Evolutionary conservation across 108 stramenopile species (phyloP).

Genomic region (Nitzschia palea): DNA sequence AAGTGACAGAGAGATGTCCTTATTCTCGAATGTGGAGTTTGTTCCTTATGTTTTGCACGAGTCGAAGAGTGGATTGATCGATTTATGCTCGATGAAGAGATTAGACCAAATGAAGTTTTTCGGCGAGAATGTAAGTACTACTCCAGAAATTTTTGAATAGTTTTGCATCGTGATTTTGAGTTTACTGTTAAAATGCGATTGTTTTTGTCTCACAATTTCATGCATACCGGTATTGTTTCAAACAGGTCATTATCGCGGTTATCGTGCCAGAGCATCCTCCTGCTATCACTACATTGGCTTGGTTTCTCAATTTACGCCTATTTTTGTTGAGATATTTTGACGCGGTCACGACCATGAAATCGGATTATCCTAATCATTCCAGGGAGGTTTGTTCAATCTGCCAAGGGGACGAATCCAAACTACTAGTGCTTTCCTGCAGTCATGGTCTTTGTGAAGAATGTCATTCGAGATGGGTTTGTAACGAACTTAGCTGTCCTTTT

Average conservation of each 20-base stretch:
- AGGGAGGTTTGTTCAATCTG: conserved; percentile 23
- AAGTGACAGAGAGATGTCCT: not conserved
- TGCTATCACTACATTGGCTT: not conserved
- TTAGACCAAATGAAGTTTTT: conserved; percentile 6
- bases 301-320: not conserved
- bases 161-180: no score
- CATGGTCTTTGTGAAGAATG: conserved; percentile 27
- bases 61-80: not conserved
- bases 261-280: not conserved
- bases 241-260: not conserved
- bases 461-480: conserved; percentile 24
- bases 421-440: conserved; percentile 17
- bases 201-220: no score
- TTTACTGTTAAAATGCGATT: no score
- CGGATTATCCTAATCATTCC: not conserved
- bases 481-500: conserved; percentile 28
- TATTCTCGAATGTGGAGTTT: not conserved
- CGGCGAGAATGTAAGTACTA: conserved; percentile 7
- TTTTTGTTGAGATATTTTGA: not conserved
- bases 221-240: no score
- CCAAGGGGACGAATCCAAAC: not conserved
- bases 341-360: not conserved
- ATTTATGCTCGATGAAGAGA: not conserved
- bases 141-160: no score
- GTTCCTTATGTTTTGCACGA: not conserved